Conservation (phyloP, 306 rosid species). For the Quercus wislizeni region DNA sequence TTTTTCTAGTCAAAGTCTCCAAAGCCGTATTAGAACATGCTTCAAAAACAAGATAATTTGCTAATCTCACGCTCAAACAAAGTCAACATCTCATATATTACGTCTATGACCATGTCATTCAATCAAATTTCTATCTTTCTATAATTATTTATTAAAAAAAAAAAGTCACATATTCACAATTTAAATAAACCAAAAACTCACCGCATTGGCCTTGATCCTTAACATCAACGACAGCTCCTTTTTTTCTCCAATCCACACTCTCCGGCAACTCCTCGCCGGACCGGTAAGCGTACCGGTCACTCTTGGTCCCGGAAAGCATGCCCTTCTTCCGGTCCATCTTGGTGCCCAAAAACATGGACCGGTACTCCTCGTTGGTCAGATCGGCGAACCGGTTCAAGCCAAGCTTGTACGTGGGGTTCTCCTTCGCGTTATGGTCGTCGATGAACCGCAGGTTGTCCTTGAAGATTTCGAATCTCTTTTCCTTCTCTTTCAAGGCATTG, state of each 20-base stretch:
- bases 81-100: neutral
- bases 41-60: neutral
- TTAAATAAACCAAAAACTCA: slow-evolving; percentile 23
- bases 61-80: neutral
- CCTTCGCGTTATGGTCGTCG: slow-evolving; percentile 41
- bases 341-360: slow-evolving; percentile 45
- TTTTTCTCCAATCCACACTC: slow-evolving; percentile 69
- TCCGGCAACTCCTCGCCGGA: slow-evolving; percentile 59
- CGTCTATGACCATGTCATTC: no score
- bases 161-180: no score
- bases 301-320: slow-evolving; percentile 17
- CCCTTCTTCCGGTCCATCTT: slow-evolving; percentile 4
- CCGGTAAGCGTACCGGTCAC: slow-evolving; percentile 40
- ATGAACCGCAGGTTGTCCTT: slow-evolving; percentile 64
- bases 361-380: slow-evolving; percentile 72
- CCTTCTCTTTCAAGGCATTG: slow-evolving; percentile 72
- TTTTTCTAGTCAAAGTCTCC: neutral
- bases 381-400: slow-evolving; percentile 78
- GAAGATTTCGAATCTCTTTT: slow-evolving; percentile 59
- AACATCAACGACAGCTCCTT: slow-evolving; percentile 68
- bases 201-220: slow-evolving; percentile 98
- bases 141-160: no score
- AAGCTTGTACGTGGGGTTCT: slow-evolving; percentile 31
- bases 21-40: neutral
- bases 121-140: no score